Evolutionary conservation across 352 stramenopile species (phyloP), one percentile per base, ranked within the genome.

Genomic region (Peronospora belbahrii): DNA sequence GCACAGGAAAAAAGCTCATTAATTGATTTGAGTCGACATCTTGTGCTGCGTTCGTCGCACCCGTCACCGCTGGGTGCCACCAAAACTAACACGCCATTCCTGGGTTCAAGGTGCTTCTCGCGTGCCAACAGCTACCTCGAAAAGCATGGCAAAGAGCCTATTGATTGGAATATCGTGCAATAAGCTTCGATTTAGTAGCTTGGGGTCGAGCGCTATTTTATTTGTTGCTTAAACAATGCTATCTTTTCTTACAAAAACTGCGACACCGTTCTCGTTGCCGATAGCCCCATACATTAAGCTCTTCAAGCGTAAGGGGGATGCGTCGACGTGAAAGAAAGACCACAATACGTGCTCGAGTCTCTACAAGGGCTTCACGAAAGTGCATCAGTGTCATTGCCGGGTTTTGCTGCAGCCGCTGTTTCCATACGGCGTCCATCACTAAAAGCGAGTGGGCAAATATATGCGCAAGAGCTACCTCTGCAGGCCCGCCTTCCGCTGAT

Each of bases 71-170:
- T 99, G 9, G 92, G 87, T 6, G 95, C 95, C 2, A 97, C 78
- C n/a, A 98, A 98, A 71, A 98, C 95, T 1, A 88, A 82, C 30
- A 56, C 73, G 38, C 96, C 96, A 2, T 99, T 99, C 68, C 87
- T 98, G 41, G 94, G 94, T 38, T 97, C 85, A 34, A 88, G 83
- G 52, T 98, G 80, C 48, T 95, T 95, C 53, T 93, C 83, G 33
- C 69, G 69, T 42, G 75, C 83, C 48, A 95, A 95, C 41, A 65
- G 48, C 32, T 92, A 90, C 48, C 62, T 95, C 18, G 52, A 66
- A 48, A 43, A 82, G 40, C 61, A 91, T 44, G 77, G 73, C 41
- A 90, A 92, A 52, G 65, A 88, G 24, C 68, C 81, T 4, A 90
- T 95, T 34, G 65, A 95, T 59, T 95, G 84, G 84, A 85, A 59